Base-by-base conservation (phyloP, 2,329 filamentous ascomycete genomes). In the Pseudocercospora cruenta region DNA sequence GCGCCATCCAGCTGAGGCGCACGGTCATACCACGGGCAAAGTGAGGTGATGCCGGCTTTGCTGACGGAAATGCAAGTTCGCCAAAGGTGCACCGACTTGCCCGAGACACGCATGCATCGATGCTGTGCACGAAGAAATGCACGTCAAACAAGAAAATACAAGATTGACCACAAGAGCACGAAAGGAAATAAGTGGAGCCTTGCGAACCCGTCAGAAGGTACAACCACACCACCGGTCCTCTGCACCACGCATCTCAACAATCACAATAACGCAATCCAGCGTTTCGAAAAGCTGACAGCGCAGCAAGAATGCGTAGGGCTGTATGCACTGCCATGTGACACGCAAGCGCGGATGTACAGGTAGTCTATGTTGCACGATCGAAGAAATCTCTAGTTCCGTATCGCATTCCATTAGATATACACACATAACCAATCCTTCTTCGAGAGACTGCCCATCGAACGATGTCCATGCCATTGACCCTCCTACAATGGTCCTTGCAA, bases 321-420 rank as follows among this genome's bases (percentile, higher is more conserved):
- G 39, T 43, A n/a, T 36, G 33, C 33, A 36, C 14, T 12, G 33
- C 33, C 33, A 36, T 36, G 33, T 36, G 12, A 36, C 33, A 36
- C 33, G 33, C 33, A 36, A 33, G 39, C 53, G 54, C 49, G 28
- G 21, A 28, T 54, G 28, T 54, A 26, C 49, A 26, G 49, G 14
- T 54, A 21, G 5, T 54, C 28, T 28, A 54, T 28, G 22, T 24
- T 54, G 21, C n/a, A 24, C 26, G n/a, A 54, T n/a, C 2, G 19
- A 54, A 54, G 19, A 54, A 54, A 54, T 24, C 26, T 54, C 22
- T 21, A 36, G 12, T 57, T 39, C 55, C 36, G n/a, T 59, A 21
- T 47, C 43, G 53, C 64, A 66, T 62, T 36, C 57, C 57, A 59
- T 59, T 59, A 47, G 12, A 59, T 47, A 59, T 47, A 59, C 57